Evolutionary conservation across 106 monocot genomes (phyloP), one percentile per base, ranked within the genome.

Genomic region (Iris macrosiphon): DNA sequence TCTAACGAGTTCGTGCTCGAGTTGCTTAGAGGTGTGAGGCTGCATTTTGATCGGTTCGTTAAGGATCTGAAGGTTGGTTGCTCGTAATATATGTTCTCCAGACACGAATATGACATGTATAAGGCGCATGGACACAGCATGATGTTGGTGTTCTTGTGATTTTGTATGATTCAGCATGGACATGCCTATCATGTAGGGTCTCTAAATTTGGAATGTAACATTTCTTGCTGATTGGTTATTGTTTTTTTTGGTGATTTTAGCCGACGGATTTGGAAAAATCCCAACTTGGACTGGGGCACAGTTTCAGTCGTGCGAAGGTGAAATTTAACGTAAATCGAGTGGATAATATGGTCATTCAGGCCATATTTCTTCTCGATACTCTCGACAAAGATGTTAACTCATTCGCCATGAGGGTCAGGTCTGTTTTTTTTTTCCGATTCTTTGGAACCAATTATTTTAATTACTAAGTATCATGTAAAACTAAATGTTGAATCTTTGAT

Each of bases 321-420:
- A 96, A 96, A 55, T 96, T 96, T 55, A 96, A 96, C 82, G 82
- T 95, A 45, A 96, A 96, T 45, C 64, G 95, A 19, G 95, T 96
- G 1, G 95, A 96, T 75, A 96, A 96, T 63, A 96, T 96, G 95
- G 89, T 96, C 11, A 96, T 96, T 64, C 95, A 96, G 56, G 89
- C 95, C 11, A 96, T 89, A 42, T 89, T 96, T 64, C 65, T 96
- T 10, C 67, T 96, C 40, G 95, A 96, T 49, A 89, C 89, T 1
- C 66, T 96, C 22, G 95, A 96, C 53, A 96, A 96, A 55, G 95
- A 96, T 79, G 60, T 89, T 38, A 96, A 96, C 60, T 62, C 89
- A 11, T 96, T 96, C 70, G 79, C 95, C 11, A 96, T 96, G 95
- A 82, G 89, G 77, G 82, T 96, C 63, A 96, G 95, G 95, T 95